These are phyloP conservation scores for Neovahlkampfia damariscottae DNA, from an alignment of 78 protist species.

Conservation along the genomic window DNA sequence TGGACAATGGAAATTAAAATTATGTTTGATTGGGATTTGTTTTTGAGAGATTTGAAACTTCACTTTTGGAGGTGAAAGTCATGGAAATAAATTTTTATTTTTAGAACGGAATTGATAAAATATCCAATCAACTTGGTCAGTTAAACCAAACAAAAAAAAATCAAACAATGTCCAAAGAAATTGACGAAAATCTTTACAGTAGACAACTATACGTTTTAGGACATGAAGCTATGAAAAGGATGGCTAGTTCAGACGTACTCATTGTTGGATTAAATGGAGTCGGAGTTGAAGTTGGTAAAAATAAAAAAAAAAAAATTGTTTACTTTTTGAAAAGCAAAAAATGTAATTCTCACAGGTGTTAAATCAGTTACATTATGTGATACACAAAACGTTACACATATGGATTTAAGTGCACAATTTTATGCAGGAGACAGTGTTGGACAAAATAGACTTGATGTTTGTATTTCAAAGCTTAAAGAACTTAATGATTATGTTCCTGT, in stretches of 20 bases:
- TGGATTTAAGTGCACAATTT: conserved; percentile 47
- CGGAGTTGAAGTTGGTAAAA: conserved; percentile 90
- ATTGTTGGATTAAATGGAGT: conserved; percentile 81
- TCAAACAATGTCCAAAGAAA: conserved; percentile 4
- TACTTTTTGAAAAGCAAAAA: conserved; percentile 93
- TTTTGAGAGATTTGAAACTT: too few species aligned
- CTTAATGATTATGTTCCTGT: conserved; percentile 17
- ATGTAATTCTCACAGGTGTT: conserved; percentile 92
- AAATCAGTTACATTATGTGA: conserved; percentile 68
- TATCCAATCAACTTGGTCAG: too few species aligned
- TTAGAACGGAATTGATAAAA: too few species aligned
- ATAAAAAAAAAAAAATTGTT: conserved; percentile 78
- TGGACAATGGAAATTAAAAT: too few species aligned
- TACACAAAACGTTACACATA: neutral
- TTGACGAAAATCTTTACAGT: conserved; percentile 57
- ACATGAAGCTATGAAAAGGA: conserved; percentile 51
- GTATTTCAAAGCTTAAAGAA: conserved; percentile 2
- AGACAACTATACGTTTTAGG: conserved; percentile 69
- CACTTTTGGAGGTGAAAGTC: too few species aligned
- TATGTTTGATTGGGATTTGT: too few species aligned
- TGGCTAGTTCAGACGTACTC: conserved; percentile 46
- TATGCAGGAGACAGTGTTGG: conserved; percentile 9
- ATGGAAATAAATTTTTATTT: too few species aligned
- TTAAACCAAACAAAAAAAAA: neutral
- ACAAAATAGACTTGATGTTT: conserved; percentile 14